Percentiles rank a stretch among this genome's conserved stretches.
These are phyloP conservation scores for Chlamydomonas applanata DNA, from an alignment of 139 green algal species.

Conservation along the genomic window DNA sequence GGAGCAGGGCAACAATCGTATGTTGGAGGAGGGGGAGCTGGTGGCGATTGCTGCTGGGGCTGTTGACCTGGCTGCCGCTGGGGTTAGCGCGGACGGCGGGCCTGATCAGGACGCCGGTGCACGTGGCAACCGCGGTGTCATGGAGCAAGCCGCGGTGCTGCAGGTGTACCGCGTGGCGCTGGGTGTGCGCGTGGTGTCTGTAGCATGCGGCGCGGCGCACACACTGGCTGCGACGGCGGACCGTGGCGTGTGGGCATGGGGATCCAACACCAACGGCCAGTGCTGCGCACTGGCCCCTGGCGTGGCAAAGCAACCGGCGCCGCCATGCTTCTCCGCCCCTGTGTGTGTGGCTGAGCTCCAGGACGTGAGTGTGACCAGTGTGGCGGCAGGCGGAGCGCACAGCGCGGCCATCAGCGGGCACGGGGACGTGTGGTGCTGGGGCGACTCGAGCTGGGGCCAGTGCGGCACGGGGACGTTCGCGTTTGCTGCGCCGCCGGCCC, in stretches of 20 bases:
- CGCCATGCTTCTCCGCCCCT: background rate
- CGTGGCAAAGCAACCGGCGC: background rate
- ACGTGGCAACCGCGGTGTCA: too few relatives aligned
- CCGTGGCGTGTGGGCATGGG: slow-evolving; percentile 33
- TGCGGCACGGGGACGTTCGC: slow-evolving; percentile 15
- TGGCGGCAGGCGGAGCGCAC: slow-evolving; percentile 28
- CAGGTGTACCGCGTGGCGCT: slow-evolving; percentile 14
- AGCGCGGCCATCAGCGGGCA: slow-evolving; percentile 26
- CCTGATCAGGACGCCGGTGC: too few relatives aligned
- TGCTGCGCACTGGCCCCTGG: slow-evolving; percentile 12
- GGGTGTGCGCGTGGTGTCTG: slow-evolving; percentile 12
- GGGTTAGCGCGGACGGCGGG: too few relatives aligned
- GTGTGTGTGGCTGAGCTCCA: slow-evolving; percentile 2
- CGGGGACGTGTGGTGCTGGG: slow-evolving; percentile 40
- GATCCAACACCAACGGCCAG: slow-evolving; percentile 31
- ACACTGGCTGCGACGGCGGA: slow-evolving; percentile 23
- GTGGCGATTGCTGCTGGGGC: too few relatives aligned
- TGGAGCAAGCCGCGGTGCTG: too few relatives aligned
- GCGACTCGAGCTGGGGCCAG: slow-evolving; percentile 34
- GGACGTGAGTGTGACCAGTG: background rate
- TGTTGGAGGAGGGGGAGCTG: background rate
- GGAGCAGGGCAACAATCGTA: background rate
- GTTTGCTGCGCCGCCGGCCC: background rate
- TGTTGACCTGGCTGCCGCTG: too few relatives aligned
- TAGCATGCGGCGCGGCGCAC: slow-evolving; percentile 39